phyloP scores from a whole-genome alignment of 2,329 filamentous ascomycete genomes.

The Talaromyces marneffei region DNA sequence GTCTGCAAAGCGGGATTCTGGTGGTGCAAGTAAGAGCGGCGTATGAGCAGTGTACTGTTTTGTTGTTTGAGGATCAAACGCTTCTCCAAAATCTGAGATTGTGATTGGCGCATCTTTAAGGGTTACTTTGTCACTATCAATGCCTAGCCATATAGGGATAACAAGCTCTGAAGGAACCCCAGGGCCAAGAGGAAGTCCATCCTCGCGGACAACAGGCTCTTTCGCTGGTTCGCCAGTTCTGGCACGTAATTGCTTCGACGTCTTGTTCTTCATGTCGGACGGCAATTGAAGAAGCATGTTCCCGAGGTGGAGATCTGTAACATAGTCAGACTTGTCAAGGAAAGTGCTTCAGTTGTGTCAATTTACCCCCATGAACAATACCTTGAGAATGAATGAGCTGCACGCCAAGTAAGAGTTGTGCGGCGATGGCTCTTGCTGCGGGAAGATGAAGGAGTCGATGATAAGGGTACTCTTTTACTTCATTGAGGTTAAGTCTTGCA shows the following conservation, averaged over 20 bases:
- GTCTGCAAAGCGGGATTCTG: not conserved
- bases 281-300: slow-evolving; percentile 23
- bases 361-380: slow-evolving; percentile 25
- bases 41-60: slow-evolving; percentile 18
- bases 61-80: slow-evolving; percentile 19
- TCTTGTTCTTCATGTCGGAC: slow-evolving; percentile 18
- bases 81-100: slow-evolving; percentile 26
- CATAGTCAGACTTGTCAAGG: too few species aligned
- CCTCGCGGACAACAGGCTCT: slow-evolving; percentile 19
- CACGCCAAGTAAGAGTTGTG: slow-evolving; percentile 20
- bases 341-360: slow-evolving; percentile 5
- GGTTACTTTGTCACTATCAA: slow-evolving; percentile 21
- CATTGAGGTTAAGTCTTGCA: slow-evolving; percentile 18
- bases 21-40: slow-evolving; percentile 9
- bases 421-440: slow-evolving; percentile 19
- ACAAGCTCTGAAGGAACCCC: slow-evolving; percentile 18
- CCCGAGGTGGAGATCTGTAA: slow-evolving; percentile 19
- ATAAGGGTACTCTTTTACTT: slow-evolving; percentile 18
- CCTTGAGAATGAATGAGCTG: slow-evolving; percentile 24
- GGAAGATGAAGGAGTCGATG: slow-evolving; percentile 9
- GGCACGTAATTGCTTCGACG: slow-evolving; percentile 20
- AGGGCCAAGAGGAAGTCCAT: slow-evolving; percentile 19
- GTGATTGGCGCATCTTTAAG: slow-evolving; percentile 22
- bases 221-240: slow-evolving; percentile 19
- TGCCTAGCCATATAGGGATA: slow-evolving; percentile 22